Evolutionary conservation across 176 grass and related monocot species (phyloP).

Genomic region (Aegilops sharonensis): DNA sequence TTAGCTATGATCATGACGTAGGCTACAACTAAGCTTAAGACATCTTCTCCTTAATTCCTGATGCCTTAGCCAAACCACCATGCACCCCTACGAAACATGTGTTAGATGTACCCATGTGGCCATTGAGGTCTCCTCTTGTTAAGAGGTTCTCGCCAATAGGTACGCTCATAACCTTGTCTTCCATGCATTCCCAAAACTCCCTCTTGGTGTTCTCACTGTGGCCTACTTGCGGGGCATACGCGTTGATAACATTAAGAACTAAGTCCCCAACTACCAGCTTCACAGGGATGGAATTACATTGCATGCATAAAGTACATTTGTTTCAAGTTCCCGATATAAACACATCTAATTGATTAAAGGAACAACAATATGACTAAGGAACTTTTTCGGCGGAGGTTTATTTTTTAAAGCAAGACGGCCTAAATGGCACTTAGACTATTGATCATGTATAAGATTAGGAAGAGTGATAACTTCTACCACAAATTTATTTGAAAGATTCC

Average conservation of each 20-base stretch:
- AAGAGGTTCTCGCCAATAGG: no score
- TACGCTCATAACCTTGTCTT: not conserved
- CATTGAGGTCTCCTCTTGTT: not conserved
- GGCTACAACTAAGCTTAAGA: no score
- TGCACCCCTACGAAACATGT: not conserved
- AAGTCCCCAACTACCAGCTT: not conserved
- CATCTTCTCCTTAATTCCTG: no score
- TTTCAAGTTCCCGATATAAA: not conserved
- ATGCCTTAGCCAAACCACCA: not conserved
- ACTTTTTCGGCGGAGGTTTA: not conserved
- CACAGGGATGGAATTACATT: not conserved
- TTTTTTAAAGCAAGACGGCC: not conserved
- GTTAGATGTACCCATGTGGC: not conserved
- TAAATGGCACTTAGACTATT: not conserved
- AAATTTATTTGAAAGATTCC: not conserved
- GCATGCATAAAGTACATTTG: constrained; percentile 7
- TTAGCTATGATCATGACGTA: not conserved
- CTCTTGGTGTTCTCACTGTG: not conserved
- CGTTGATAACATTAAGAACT: not conserved
- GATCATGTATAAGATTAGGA: not conserved
- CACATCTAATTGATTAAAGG: not conserved
- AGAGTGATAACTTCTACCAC: not conserved
- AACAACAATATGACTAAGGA: not conserved
- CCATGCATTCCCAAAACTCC: not conserved
- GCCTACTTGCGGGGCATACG: no score